Conservation (phyloP, 495 filamentous ascomycete species). For the Aspergillus heteromorphus region DNA sequence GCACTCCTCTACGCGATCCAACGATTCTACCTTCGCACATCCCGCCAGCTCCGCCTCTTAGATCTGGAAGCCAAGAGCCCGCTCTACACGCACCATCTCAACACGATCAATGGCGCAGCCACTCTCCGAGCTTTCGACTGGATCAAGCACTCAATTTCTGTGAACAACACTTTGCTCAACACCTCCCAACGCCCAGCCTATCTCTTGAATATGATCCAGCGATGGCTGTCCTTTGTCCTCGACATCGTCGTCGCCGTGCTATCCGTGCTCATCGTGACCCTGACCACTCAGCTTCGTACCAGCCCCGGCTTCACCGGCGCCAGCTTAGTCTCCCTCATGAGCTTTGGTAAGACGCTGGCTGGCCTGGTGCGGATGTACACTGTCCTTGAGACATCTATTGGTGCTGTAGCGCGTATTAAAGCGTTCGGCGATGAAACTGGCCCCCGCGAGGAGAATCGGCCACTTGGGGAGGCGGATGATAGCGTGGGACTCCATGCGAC, state of each 20-base stretch:
- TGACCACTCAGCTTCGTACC: constrained; percentile 19
- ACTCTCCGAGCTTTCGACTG: not conserved
- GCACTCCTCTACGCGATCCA: not conserved
- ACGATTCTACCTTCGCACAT: not conserved
- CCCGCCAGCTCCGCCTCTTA: not conserved
- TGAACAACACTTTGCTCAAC: constrained; percentile 19
- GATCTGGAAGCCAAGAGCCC: not conserved
- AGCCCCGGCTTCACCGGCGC: constrained; percentile 22
- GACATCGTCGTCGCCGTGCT: constrained; percentile 20
- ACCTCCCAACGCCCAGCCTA: constrained; percentile 41
- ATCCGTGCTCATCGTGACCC: constrained; percentile 2
- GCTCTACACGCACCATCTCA: not conserved
- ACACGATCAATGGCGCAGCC: not conserved
- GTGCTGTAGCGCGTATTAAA: constrained; percentile 37
- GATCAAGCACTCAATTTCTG: not conserved
- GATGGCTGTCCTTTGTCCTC: constrained; percentile 40
- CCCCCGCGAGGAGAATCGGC: constrained; percentile 14
- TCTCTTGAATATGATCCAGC: constrained; percentile 38
- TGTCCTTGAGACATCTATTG: constrained; percentile 43
- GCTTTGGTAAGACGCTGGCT: constrained; percentile 30
- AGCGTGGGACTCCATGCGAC: not conserved
- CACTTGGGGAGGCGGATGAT: constrained; percentile 3
- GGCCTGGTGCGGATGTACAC: constrained; percentile 38
- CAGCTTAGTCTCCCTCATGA: constrained; percentile 18
- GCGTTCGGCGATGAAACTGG: constrained; percentile 26